Percentiles rank a stretch among this genome's conserved stretches.
phyloP scores from a whole-genome alignment of 768 basidiomycete species.

The Gloeostereum incarnatum region DNA sequence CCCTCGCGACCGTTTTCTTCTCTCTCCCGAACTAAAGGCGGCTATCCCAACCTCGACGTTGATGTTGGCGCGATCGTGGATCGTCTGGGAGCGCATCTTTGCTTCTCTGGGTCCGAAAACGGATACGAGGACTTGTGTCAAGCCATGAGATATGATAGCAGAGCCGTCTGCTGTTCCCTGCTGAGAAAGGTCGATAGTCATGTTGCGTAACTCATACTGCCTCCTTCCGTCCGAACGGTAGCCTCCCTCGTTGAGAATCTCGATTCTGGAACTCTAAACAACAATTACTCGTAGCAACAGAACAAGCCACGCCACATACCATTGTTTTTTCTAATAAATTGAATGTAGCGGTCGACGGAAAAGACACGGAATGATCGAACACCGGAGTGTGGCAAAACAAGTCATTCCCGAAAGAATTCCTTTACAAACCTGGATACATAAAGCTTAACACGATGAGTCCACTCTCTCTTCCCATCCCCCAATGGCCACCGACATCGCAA shows the following conservation, averaged over 20 bases:
- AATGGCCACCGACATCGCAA: too few relatives aligned
- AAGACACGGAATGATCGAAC: too few relatives aligned
- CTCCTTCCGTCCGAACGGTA: slow-evolving; percentile 88
- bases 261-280: slow-evolving; percentile 51
- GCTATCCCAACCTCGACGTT: slow-evolving; percentile 86
- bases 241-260: slow-evolving; percentile 77
- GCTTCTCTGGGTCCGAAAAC: slow-evolving; percentile 93
- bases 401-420: neutral
- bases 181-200: slow-evolving; percentile 68
- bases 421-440: neutral
- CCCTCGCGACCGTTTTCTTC: slow-evolving; percentile 64
- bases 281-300: too few relatives aligned
- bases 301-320: neutral
- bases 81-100: slow-evolving; percentile 65
- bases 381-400: too few relatives aligned
- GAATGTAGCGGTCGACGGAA: too few relatives aligned
- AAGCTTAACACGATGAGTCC: too few relatives aligned
- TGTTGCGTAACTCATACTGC: slow-evolving; percentile 85
- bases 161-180: slow-evolving; percentile 80
- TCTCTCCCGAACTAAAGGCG: slow-evolving; percentile 79
- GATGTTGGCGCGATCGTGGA: slow-evolving; percentile 83
- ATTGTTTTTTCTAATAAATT: too few relatives aligned
- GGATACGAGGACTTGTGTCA: slow-evolving; percentile 81
- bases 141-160: slow-evolving; percentile 76
- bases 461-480: too few relatives aligned